Conservation (phyloP, 192 early-diverging fungal species). For the Linnemannia zychae region DNA sequence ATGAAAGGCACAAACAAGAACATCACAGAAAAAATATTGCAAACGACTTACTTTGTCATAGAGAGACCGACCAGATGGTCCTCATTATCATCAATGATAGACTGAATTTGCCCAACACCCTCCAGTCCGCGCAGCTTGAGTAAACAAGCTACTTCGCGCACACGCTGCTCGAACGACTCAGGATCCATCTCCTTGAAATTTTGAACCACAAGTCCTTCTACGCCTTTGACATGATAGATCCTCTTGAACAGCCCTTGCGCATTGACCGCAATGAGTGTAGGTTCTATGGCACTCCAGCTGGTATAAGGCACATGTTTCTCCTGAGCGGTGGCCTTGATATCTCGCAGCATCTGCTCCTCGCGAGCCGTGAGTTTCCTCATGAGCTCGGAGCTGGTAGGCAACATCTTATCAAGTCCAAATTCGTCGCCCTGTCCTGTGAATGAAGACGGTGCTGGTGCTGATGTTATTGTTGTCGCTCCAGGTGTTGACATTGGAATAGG, state of each 20-base stretch:
- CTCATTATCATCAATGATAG: constrained; percentile 62
- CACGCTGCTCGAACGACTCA: constrained; percentile 64
- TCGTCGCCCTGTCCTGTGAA: neutral
- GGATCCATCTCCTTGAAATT: constrained; percentile 69
- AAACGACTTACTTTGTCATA: constrained; percentile 63
- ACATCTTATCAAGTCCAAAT: neutral
- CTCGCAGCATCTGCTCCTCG: constrained; percentile 29
- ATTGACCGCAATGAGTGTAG: constrained; percentile 48
- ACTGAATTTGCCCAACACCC: constrained; percentile 68
- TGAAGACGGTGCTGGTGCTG: neutral
- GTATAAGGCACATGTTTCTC: constrained; percentile 41
- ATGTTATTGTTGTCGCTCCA: neutral
- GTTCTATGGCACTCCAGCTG: constrained; percentile 36
- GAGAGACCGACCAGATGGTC: constrained; percentile 69
- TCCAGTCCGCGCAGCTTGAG: constrained; percentile 59
- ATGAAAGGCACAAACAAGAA: neutral
- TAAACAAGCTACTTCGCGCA: constrained; percentile 67
- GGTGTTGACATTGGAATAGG: neutral
- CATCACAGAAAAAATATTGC: neutral
- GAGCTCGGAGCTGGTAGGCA: neutral
- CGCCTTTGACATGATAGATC: constrained; percentile 64
- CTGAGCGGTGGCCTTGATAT: constrained; percentile 30
- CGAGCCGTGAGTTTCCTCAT: constrained; percentile 17
- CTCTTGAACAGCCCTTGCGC: constrained; percentile 69
- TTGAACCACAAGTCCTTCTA: constrained; percentile 63